Evolutionary conservation across 257 asterid genomes (phyloP), one percentile per base, ranked within the genome.

Genomic region (Paraleonurus japonicus): DNA sequence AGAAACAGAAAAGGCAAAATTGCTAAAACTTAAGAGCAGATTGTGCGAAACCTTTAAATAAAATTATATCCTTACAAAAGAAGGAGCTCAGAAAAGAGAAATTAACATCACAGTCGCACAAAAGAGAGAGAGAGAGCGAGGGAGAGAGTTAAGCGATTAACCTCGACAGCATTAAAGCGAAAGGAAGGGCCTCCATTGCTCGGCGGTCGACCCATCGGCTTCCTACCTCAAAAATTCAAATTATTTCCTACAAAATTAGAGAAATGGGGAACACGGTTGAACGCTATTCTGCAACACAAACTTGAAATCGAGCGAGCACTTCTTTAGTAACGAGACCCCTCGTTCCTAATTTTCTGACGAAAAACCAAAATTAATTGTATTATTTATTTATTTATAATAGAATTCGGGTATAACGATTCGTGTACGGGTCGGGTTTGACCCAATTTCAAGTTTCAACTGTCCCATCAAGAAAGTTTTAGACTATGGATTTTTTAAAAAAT

Each of bases 181-280:
- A 92, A 90, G 64, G 95, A 83, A 43, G 97, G 97, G 47, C 88
- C 97, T 69, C 98, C 98, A 65, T 90, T 88, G 82, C 91, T 88
- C 62, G 97, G 93, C 51, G 96, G 96, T 55, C 98, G 86, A 59
- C 97, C 98, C 98, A 92, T 92, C 74, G 76, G 68, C 64, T 7
- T 62, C 47, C 71, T 22, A 35, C 63, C 37, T 72, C 57, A 2
- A 50, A 64, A 63, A 32, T 28, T 41, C 30, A 45, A 66, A 22
- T 4, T 22, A 28, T 59, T 53, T 7, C 8, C 4, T 23, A 24
- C 33, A 35, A 27, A 37, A 26, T 0, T 6, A 24, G 47, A 43
- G 62, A 33, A 57, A 58, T 37, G 27, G 70, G 60, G 47, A n/a
- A 15, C 15, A 23, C 19, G 27, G 20, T 24, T 41, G 65, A 19